phyloP scores from a whole-genome alignment of 257 asterid genomes.

The Echites panduratus region DNA sequence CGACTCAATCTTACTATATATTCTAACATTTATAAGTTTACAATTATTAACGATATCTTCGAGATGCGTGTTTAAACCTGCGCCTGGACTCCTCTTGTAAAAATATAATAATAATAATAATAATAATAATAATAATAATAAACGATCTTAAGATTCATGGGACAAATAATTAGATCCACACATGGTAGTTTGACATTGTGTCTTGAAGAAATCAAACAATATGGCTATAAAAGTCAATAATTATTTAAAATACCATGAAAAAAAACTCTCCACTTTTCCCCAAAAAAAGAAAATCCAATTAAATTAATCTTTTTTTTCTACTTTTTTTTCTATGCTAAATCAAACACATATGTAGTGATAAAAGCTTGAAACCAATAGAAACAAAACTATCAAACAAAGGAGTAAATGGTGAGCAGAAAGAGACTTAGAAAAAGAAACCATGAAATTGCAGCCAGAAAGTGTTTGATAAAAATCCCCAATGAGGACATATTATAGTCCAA shows the following conservation, averaged over 20 bases:
- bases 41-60: no score
- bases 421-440: slow-evolving; percentile 34
- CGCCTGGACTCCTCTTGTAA: no score
- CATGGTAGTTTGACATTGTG: slow-evolving; percentile 7
- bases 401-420: slow-evolving; percentile 32
- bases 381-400: slow-evolving; percentile 40
- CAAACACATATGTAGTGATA: background rate
- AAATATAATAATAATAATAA: no score
- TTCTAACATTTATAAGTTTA: no score
- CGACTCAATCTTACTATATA: no score
- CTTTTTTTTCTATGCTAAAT: background rate
- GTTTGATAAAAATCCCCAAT: slow-evolving; percentile 9
- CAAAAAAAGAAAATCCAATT: background rate
- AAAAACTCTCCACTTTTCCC: background rate
- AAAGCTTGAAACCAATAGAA: slow-evolving; percentile 9
- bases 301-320: background rate
- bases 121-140: no score
- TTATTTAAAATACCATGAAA: background rate
- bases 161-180: background rate
- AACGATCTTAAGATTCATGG: background rate
- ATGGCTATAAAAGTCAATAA: slow-evolving; percentile 1
- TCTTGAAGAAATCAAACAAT: background rate
- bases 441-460: slow-evolving; percentile 15
- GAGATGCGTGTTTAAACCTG: no score
- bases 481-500: slow-evolving; percentile 10